Evolutionary conservation across 2,329 filamentous ascomycete genomes (phyloP), one percentile per base, ranked within the genome.

Genomic region (Alternaria rosae): DNA sequence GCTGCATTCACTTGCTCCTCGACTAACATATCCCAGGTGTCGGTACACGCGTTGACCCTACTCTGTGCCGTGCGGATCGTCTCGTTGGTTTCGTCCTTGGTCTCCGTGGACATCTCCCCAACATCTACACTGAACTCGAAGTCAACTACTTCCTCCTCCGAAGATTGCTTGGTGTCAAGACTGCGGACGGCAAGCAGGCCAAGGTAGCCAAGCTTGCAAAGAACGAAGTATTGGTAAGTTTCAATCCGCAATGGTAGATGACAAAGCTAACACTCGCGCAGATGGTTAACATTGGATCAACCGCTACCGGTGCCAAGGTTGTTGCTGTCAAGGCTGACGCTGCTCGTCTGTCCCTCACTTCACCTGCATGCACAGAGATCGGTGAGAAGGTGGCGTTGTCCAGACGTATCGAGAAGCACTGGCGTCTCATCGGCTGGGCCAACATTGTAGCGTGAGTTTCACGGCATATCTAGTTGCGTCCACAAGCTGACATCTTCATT

Each of bases 251-350:
- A 17, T 13, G 21, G 4, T 45, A 4, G 23, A 25, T 32, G 38
- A 38, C 13, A 12, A 44, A 21, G 54, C 69, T 76, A 44, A 76
- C 35, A 45, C 26, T 42, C 8, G 43, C 42, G 15, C 45, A 77
- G 82, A 98, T 99, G 95, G 95, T 99, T 70, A 99, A 99, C 86
- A 99, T 99, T 79, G 95, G 95, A 65, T 97, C 93, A 38, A 98
- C 94, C 10, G 96, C 95, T 48, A 97, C 94, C 13, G 95, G 95
- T 82, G 95, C 95, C 71, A 99, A 98, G 88, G 93, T 99, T 56
- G 88, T 95, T 61, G 94, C 93, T 75, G 96, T 98, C 79, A 97
- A 95, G 88, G 94, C 94, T 77, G 95, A 99, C 87, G 94, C 94
- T 60, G 95, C 95, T 60, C 97, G 97, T 85, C 87, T 99, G 70